Evolutionary conservation across 1,139 yeast genomes (phyloP).

Genomic region (Debaryomycetaceae sp.): DNA sequence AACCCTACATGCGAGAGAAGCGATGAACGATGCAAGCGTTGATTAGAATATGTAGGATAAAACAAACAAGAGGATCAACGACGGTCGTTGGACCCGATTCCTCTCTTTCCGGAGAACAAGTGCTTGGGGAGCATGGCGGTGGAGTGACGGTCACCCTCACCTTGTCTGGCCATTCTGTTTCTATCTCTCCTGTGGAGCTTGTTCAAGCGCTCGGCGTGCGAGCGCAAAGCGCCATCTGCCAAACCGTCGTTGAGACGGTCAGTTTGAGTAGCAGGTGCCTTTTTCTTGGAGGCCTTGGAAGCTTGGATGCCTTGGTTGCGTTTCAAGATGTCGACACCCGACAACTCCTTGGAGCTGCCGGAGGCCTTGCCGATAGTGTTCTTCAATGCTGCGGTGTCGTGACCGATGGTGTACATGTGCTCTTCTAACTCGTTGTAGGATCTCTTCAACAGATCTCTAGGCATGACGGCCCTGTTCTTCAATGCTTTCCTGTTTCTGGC

Average conservation of each 20-base stretch:
- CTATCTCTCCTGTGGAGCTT: constrained; percentile 92
- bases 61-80: constrained; percentile 34
- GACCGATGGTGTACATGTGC: constrained; percentile 86
- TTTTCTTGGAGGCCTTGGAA: constrained; percentile 44
- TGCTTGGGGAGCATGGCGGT: constrained; percentile 89
- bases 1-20: too few species aligned
- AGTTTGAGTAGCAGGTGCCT: constrained; percentile 55
- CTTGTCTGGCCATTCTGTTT: constrained; percentile 87
- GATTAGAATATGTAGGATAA: not conserved
- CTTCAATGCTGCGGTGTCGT: constrained; percentile 68
- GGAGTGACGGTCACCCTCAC: constrained; percentile 93
- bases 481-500: constrained; percentile 84
- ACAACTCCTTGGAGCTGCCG: constrained; percentile 37
- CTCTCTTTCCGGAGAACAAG: constrained; percentile 93
- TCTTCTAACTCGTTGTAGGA: constrained; percentile 77
- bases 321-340: constrained; percentile 75
- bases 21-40: constrained; percentile 1
- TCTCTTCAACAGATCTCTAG: constrained; percentile 83
- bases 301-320: constrained; percentile 47
- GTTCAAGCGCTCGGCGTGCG: constrained; percentile 83
- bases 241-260: constrained; percentile 88
- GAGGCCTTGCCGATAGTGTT: constrained; percentile 42
- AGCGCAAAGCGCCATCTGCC: constrained; percentile 73
- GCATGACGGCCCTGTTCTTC: constrained; percentile 87
- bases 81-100: constrained; percentile 81